Evolutionary conservation across 768 basidiomycete species (phyloP).

Genomic region (Serendipita sp.): DNA sequence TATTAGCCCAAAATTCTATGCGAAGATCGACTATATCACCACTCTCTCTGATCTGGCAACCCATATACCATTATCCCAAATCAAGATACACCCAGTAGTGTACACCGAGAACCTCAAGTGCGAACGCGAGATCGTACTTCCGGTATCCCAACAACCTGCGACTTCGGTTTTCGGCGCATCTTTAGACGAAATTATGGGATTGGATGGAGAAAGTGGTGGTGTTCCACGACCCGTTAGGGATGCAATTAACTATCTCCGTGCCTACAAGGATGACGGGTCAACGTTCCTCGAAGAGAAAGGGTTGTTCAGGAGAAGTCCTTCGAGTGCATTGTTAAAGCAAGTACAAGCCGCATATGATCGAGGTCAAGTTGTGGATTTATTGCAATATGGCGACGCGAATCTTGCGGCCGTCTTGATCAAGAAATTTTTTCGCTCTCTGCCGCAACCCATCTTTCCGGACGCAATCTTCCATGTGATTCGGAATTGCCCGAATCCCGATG

Average conservation of each 20-base stretch:
- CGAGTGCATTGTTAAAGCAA: conserved; percentile 47
- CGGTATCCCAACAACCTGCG: conserved; percentile 29
- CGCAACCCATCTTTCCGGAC: conserved; percentile 64
- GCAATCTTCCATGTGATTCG: conserved; percentile 44
- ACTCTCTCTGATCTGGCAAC: conserved; percentile 65
- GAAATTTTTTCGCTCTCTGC: conserved; percentile 69
- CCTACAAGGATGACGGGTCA: conserved; percentile 24
- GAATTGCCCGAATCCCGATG: conserved; percentile 49
- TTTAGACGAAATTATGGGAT: conserved; percentile 71
- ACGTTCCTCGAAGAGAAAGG: conserved; percentile 42
- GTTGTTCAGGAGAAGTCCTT: conserved; percentile 68
- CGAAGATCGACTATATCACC: conserved; percentile 59
- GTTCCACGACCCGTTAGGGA: conserved; percentile 71
- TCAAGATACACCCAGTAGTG: conserved; percentile 68
- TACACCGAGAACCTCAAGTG: conserved; percentile 72
- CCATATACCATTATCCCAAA: conserved; percentile 70
- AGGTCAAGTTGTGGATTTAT: conserved; percentile 25
- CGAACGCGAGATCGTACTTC: conserved; percentile 53
- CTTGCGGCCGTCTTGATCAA: conserved; percentile 75
- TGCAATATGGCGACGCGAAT: conserved; percentile 49
- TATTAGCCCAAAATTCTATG: conserved; percentile 83
- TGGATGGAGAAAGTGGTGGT: conserved; percentile 63
- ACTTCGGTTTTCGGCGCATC: conserved; percentile 66
- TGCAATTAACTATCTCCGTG: conserved; percentile 51
- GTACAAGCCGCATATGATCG: conserved; percentile 76